Evolutionary conservation across 805 yeast species (phyloP).

Genomic region (Myxozyma monticola): DNA sequence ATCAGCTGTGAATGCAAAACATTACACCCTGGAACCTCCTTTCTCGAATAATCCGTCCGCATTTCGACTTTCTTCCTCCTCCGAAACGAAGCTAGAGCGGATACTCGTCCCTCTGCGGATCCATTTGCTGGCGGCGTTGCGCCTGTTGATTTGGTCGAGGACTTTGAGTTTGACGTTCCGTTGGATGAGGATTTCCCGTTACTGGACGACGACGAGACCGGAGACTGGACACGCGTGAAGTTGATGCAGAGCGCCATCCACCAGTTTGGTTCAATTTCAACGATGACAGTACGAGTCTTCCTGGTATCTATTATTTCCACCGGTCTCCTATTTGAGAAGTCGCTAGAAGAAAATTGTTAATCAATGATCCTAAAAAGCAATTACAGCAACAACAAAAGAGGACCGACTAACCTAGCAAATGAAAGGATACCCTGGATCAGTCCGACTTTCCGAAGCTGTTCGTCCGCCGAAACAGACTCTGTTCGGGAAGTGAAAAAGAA

Average conservation of each 20-base stretch:
- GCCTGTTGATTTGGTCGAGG: not conserved
- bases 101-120: conserved; percentile 1
- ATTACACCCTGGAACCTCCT: conserved; percentile 27
- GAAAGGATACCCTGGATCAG: conserved; percentile 29
- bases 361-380: not conserved
- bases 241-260: conserved; percentile 28
- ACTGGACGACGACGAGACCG: conserved; percentile 3
- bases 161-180: not conserved
- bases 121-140: conserved; percentile 2
- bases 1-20: conserved; percentile 26
- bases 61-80: conserved; percentile 20
- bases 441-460: conserved; percentile 27
- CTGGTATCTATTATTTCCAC: conserved; percentile 29
- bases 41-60: conserved; percentile 25
- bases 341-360: conserved; percentile 7
- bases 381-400: not conserved
- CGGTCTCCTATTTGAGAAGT: conserved; percentile 26
- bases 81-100: conserved; percentile 23
- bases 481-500: conserved; percentile 25
- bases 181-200: conserved; percentile 1
- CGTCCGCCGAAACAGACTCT: conserved; percentile 25
- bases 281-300: conserved; percentile 28
- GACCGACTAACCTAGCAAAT: conserved; percentile 23
- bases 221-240: conserved; percentile 25
- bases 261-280: conserved; percentile 30